Evolutionary conservation across 768 basidiomycete genomes (phyloP).

Genomic region (Lactifluus piperatus): DNA sequence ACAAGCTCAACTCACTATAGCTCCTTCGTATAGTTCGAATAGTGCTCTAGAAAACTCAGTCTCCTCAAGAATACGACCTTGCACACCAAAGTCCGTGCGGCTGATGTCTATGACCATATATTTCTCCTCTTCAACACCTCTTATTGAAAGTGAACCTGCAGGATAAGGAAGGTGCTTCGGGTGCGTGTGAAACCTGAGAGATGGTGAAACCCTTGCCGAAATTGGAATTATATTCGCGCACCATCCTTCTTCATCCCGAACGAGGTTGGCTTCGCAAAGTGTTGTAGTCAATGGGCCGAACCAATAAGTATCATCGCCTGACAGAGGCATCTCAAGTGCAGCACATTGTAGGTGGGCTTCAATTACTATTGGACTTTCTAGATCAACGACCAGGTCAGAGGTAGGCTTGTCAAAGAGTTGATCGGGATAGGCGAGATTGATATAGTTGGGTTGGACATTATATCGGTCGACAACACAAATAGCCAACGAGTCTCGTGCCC

Average conservation of each 20-base stretch:
- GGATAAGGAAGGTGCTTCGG: conserved; percentile 75
- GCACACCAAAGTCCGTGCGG: conserved; percentile 30
- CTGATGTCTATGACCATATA: conserved; percentile 67
- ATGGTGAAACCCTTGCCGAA: background rate
- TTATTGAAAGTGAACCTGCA: conserved; percentile 59
- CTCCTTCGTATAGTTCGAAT: conserved; percentile 88
- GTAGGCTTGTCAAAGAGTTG: conserved; percentile 57
- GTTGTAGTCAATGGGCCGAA: conserved; percentile 57
- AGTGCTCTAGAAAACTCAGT: conserved; percentile 74
- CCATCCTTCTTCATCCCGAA: conserved; percentile 76
- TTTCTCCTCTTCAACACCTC: conserved; percentile 69
- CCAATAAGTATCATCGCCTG: conserved; percentile 52
- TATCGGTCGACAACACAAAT: conserved; percentile 60
- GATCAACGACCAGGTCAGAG: conserved; percentile 60
- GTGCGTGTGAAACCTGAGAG: conserved; percentile 69
- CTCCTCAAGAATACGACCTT: conserved; percentile 58
- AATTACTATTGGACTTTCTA: conserved; percentile 63
- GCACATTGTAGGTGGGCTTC: conserved; percentile 89
- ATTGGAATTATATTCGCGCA: conserved; percentile 26
- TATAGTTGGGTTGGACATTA: conserved; percentile 58
- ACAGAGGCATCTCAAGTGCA: conserved; percentile 76
- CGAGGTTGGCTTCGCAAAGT: conserved; percentile 53
- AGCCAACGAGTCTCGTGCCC: conserved; percentile 70
- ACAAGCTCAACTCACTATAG: conserved; percentile 43
- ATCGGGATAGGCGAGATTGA: conserved; percentile 43